Base-by-base conservation (phyloP, 225 moss, liverwort and hornwort genomes). In the Rhytidiadelphus loreus region DNA sequence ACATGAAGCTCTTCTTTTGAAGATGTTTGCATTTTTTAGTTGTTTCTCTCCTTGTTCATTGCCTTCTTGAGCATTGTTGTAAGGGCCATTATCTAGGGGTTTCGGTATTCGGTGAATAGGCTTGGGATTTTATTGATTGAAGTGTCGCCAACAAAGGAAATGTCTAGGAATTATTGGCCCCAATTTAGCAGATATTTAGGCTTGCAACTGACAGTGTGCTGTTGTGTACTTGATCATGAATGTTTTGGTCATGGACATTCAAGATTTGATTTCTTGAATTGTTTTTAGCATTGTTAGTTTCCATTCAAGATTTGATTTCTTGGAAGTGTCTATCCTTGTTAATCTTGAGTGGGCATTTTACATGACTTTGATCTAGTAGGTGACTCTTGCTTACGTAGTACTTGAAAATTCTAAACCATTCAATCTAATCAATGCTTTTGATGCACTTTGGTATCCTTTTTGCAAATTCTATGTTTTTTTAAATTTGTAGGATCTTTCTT, bases 1-100 rank as follows among this genome's bases (percentile, higher is more conserved):
- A 15, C 0, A 16, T 24, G 37, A 77, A 33, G 14, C 15, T 37
- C 52, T 53, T 53, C 3, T 53, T 53, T 24, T 14, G 35, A 22
- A 53, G 53, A 9, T 77, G 53, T 6, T 77, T 77, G 77, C 37
- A 35, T 8, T 23, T 8, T 7, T 22, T 12, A 13, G 2, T 33
- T 33, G 22, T 72, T 72, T 44, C 6, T 29, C 6, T 44, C 2
- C 17, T 44, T 13, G 25, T 70, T 29, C 5, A 17, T 44, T 29
- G 29, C 44, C 1, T 44, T 39, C 13, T 39, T 68, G n/a, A 68
- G 7, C 22, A 21, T 0, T 71, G 16, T 46, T 72, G 44, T 11
- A 3, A 72, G 3, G 17, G 11, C 6, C 6, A 3, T 18, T 44
- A 28, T 16, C 4, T 3, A 0, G 9, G 9, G n/a, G 1, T 8